Percentiles rank a stretch among this genome's conserved stretches.
These are phyloP conservation scores for Nothomitra cinnamomea DNA, from an alignment of 2,329 filamentous ascomycete species.

Conservation along the genomic window DNA sequence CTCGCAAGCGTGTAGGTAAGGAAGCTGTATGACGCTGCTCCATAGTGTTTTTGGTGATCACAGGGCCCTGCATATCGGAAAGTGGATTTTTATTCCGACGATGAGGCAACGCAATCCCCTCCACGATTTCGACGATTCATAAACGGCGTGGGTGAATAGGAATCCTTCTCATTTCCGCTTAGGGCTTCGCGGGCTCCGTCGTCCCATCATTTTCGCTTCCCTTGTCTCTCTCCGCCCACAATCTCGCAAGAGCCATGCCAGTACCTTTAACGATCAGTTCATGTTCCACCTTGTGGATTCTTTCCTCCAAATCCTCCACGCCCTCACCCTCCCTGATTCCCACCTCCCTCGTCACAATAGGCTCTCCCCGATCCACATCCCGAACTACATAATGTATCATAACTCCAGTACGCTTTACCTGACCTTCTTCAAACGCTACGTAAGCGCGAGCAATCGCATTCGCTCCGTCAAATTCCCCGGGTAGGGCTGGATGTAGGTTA, in stretches of 20 bases:
- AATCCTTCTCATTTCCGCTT: too few species aligned
- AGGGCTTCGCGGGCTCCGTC: too few species aligned
- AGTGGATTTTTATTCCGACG: too few species aligned
- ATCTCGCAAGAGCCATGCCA: constrained; percentile 27
- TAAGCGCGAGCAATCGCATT: constrained; percentile 64
- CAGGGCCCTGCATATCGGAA: too few species aligned
- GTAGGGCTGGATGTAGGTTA: constrained; percentile 65
- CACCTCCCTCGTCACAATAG: constrained; percentile 55
- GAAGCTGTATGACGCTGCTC: too few species aligned
- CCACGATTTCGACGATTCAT: too few species aligned
- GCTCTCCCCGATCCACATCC: constrained; percentile 64
- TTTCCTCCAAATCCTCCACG: constrained; percentile 47
- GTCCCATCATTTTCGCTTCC: not conserved
- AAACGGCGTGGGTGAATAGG: too few species aligned
- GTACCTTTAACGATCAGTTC: constrained; percentile 63
- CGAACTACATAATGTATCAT: constrained; percentile 78
- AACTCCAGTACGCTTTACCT: constrained; percentile 54
- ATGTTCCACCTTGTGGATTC: constrained; percentile 65
- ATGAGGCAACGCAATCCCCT: too few species aligned
- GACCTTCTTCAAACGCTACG: constrained; percentile 51
- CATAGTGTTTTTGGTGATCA: too few species aligned
- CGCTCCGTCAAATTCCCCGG: constrained; percentile 59
- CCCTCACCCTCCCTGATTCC: constrained; percentile 42
- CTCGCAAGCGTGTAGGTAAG: too few species aligned
- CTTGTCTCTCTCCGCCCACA: constrained; percentile 17